phyloP scores from a whole-genome alignment of 2,329 filamentous ascomycete species.

The Kalaharituber pfeilii region DNA sequence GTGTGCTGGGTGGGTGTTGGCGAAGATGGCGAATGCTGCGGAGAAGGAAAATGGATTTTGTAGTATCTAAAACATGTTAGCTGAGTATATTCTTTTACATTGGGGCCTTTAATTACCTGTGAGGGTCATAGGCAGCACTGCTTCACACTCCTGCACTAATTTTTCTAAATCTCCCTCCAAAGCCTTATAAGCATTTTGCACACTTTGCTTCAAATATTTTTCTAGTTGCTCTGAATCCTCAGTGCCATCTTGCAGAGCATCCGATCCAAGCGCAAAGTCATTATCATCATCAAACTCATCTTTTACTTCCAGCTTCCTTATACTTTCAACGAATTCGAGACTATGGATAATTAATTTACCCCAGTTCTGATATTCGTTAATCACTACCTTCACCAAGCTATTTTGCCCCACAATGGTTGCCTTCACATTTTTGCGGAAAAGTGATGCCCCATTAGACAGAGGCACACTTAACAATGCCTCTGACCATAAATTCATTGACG shows the following conservation, averaged over 20 bases:
- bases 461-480: conserved; percentile 45
- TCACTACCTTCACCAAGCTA: conserved; percentile 43
- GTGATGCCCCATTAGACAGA: conserved; percentile 44
- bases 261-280: conserved; percentile 52
- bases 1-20: conserved; percentile 40
- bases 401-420: conserved; percentile 56
- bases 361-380: conserved; percentile 54
- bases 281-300: conserved; percentile 50
- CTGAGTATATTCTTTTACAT: too few species aligned
- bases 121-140: conserved; percentile 34
- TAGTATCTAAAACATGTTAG: not conserved
- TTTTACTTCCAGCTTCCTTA: conserved; percentile 38
- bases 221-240: conserved; percentile 52
- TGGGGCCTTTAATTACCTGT: conserved; percentile 17
- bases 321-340: conserved; percentile 42
- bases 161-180: conserved; percentile 40
- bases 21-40: conserved; percentile 60
- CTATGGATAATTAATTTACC: conserved; percentile 53
- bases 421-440: conserved; percentile 52
- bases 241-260: conserved; percentile 48
- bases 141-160: conserved; percentile 34
- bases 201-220: conserved; percentile 39
- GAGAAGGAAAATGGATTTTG: conserved; percentile 48
- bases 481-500: conserved; percentile 45
- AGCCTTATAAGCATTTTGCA: conserved; percentile 40